Base-by-base conservation (phyloP, 306 rosid genomes). In the Vicia faba region DNA sequence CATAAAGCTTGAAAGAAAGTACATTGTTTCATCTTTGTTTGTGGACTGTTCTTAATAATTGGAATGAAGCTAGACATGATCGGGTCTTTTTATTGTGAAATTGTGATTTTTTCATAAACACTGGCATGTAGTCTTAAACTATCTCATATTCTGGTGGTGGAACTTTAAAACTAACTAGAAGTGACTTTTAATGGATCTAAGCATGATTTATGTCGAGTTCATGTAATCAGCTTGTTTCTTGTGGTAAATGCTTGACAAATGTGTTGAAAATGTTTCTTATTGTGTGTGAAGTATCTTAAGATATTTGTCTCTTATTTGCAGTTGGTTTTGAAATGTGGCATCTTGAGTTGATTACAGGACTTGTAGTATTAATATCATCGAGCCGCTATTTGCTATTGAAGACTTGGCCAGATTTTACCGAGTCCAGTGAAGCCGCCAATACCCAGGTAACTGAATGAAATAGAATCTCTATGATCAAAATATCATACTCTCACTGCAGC, bases 281-380 rank as follows among this genome's bases (percentile, higher is more conserved):
- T 15, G 26, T 65, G 16, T 11, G 7, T 25, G 16, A 49, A 43
- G 12, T 58, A 54, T n/a, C 53, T 67, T 64, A 69, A 66, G 56
- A 46, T 20, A 14, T 31, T 10, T 67, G 38, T 31, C 7, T 43
- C 68, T 67, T 61, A 26, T 66, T 53, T 78, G 71, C 91, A 88
- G 96, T 88, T 88, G 86, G 79, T 80, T 93, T 89, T 70, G 97
- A 93, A 86, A 68, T 73, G 79, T 80, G 97, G 96, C 97, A 93
- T 79, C 88, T 93, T 80, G 85, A 88, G 98, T 82, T 93, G 88
- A 85, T 93, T 54, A 74, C 74, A 8, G 96, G 92, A 82, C 66
- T 85, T 45, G 95, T 93, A 18, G 66, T 88, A 19, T 58, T 86
- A 63, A 75, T 90, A 83, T 90, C 98, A 41, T 82, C 85, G 2